Percentiles rank a stretch among this genome's conserved stretches.
phyloP scores from a whole-genome alignment of 805 yeast genomes.

The Pichia kluyveri region DNA sequence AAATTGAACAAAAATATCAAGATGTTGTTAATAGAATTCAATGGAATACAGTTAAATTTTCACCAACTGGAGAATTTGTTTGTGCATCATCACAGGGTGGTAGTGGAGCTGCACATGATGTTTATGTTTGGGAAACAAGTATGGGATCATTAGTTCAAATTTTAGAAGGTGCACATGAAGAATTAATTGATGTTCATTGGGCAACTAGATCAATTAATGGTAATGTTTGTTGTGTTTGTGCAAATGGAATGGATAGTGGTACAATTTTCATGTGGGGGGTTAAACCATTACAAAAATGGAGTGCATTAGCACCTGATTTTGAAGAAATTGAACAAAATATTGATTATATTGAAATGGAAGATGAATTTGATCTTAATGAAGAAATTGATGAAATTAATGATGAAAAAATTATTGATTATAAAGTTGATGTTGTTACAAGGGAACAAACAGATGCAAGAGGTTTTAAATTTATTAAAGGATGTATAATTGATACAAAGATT shows the following conservation, averaged over 20 bases:
- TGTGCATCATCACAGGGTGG: slow-evolving; percentile 85
- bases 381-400: slow-evolving; percentile 46
- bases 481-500: slow-evolving; percentile 38
- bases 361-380: slow-evolving; percentile 70
- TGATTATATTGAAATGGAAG: slow-evolving; percentile 80
- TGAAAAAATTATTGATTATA: slow-evolving; percentile 37
- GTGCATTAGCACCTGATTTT: slow-evolving; percentile 93
- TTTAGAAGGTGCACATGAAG: slow-evolving; percentile 85
- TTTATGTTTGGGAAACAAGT: slow-evolving; percentile 87
- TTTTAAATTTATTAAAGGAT: slow-evolving; percentile 44
- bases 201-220: slow-evolving; percentile 33
- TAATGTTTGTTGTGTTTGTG: slow-evolving; percentile 60
- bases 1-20: slow-evolving; percentile 73
- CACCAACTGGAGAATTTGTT: slow-evolving; percentile 72
- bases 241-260: slow-evolving; percentile 84
- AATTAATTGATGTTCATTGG: slow-evolving; percentile 81
- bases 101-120: slow-evolving; percentile 80
- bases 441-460: slow-evolving; percentile 71
- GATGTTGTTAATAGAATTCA: slow-evolving; percentile 83
- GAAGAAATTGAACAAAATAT: slow-evolving; percentile 90
- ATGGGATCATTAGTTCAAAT: slow-evolving; percentile 82
- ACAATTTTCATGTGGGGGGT: slow-evolving; percentile 75
- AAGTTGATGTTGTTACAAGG: slow-evolving; percentile 55
- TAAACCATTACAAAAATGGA: slow-evolving; percentile 85
- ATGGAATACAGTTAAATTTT: slow-evolving; percentile 77